Base-by-base conservation (phyloP, 495 filamentous ascomycete species). In the Lepidopterella palustris region DNA sequence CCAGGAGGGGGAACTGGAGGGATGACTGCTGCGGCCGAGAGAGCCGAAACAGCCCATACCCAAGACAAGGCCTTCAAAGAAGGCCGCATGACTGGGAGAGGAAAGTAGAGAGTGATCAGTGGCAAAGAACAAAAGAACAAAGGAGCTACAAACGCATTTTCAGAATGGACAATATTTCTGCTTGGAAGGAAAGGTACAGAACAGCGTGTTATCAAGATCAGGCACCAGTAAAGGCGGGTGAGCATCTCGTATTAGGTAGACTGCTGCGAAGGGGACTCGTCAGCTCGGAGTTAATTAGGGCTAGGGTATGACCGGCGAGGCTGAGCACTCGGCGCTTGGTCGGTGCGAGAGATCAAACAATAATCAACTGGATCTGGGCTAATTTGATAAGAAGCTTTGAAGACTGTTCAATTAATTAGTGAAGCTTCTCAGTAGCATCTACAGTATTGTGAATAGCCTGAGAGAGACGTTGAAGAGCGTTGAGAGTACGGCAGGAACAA, bases 21-120 rank as follows among this genome's bases (percentile, higher is more conserved):
- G 26, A 63, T 51, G 2, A 28, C 60, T 25, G 60, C 64, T 0
- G 40, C 60, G 40, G 64, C 60, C 24, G 42, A 21, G 53, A 67
- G 60, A 23, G 53, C 57, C 4, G 63, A 59, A 5, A 29, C 24
- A 13, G 49, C 64, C 56, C 60, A 63, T 5, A 57, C 54, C 55
- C 47, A 59, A 15, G 55, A 55, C 25, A 51, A 45, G 11, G 27
- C 23, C 32, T 58, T 63, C 24, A 60, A 58, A 28, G 53, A 63
- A 28, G 47, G 32, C 23, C 25, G 45, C 27, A 52, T 49, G 53
- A 40, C 27, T 24, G 51, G 18, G 59, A 31, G 48, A 49, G 18
- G 4, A 26, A 60, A 53, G 47, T 18, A 61, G 27, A 20, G 40
- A 53, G 48, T 32, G 51, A 65, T 45, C 47, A 49, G 45, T 6